phyloP scores from a whole-genome alignment of 305 asterid species.

The Fraxinus latifolia region DNA sequence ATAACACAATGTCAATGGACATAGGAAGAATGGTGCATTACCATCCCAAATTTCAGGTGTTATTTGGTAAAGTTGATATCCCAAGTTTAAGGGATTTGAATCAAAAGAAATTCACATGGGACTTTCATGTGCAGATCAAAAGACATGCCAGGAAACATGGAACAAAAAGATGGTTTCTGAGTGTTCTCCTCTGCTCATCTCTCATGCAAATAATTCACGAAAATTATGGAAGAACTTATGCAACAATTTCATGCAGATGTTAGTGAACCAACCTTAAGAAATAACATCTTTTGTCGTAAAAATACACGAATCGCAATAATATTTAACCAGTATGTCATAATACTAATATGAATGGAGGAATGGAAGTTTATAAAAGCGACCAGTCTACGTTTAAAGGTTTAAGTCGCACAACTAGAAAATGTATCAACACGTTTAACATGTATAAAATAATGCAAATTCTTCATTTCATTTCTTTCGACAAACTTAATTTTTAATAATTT shows the following conservation, averaged over 20 bases:
- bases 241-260: constrained; percentile 14
- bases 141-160: constrained; percentile 20
- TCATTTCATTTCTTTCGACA: not conserved
- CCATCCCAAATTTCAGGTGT: not conserved
- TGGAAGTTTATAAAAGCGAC: not conserved
- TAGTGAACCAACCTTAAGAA: not conserved
- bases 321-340: not conserved
- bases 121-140: not conserved
- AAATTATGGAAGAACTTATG: constrained; percentile 4
- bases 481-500: too few relatives aligned
- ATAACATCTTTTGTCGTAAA: not conserved
- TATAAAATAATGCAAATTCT: too few relatives aligned
- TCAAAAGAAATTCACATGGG: constrained; percentile 11
- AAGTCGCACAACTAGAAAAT: not conserved
- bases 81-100: constrained; percentile 16
- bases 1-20: not conserved
- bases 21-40: not conserved
- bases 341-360: not conserved
- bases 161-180: not conserved
- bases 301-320: not conserved
- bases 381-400: not conserved
- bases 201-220: not conserved
- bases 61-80: constrained; percentile 22
- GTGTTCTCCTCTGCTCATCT: not conserved
- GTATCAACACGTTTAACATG: not conserved